Evolutionary conservation across 176 grass and related monocot genomes (phyloP), one percentile per base, ranked within the genome.

Genomic region (Zea luxurians): DNA sequence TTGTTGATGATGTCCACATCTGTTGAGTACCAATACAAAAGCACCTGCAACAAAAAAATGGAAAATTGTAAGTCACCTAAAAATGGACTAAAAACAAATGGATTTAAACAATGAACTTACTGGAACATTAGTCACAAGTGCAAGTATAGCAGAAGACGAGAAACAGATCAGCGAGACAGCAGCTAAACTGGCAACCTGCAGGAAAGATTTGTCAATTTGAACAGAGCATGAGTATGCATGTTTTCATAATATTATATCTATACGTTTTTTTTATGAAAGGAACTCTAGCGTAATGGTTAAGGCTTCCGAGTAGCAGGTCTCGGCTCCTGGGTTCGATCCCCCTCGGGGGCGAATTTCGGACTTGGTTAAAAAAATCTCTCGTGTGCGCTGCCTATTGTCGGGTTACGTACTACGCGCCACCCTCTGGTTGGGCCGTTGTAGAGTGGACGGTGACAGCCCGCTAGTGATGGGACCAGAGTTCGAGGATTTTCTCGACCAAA

Each of bases 141-240:
- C 88, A 74, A 99, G 79, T 73, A 93, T 84, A 78, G 92, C 75
- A 62, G 92, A 99, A 64, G 86, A 93, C 2, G 96, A 92, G 73
- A 99, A 99, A 91, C 92, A 96, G 70, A 89, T 81, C 43, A 99
- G 64, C 17, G 88, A 86, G 13, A 96, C 86, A 74, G 85, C 68
- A 82, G 96, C 96, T 78, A 99, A 92, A 92, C 86, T 96, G 79
- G 90, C 90, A 86, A 96, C 96, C 96, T 99, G 83, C 81, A 88
- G 10, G 72, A 15, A 88, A 77, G 17, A 37, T 78, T 76, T 34
- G 48, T 42, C 64, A 63, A 55, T 86, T 78, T 61, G 69, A 57
- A 76, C 61, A 44, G 55, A 86, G 62, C 21, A 76, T 16, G 7
- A 75, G 36, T 59, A 42, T 75, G 16, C 60, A 68, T 41, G 15